Percentiles rank a stretch among this genome's conserved stretches.
phyloP scores from a whole-genome alignment of 768 basidiomycete species.

The Melanogaster broomeanus region DNA sequence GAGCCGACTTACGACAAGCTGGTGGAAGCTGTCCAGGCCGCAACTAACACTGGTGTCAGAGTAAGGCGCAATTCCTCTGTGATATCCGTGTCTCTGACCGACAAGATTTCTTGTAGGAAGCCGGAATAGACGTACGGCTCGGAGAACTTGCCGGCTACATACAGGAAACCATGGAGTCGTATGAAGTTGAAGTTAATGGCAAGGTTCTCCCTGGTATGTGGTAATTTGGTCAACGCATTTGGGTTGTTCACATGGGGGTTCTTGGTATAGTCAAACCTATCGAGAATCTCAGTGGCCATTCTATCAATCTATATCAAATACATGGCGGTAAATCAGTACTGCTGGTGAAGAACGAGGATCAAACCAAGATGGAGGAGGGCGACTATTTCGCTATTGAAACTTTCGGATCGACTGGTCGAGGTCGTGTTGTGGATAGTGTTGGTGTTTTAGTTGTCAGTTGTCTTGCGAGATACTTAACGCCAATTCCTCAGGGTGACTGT shows the following conservation, averaged over 20 bases:
- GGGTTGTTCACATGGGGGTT: not conserved
- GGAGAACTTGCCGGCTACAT: slow-evolving; percentile 91
- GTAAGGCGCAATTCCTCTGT: slow-evolving; percentile 41
- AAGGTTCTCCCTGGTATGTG: slow-evolving; percentile 74
- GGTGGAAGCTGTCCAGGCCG: slow-evolving; percentile 89
- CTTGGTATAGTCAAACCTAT: slow-evolving; percentile 80
- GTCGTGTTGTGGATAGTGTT: slow-evolving; percentile 82
- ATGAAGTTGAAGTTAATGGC: slow-evolving; percentile 91
- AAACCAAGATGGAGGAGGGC: slow-evolving; percentile 98
- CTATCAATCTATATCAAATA: slow-evolving; percentile 87
- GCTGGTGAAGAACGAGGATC: slow-evolving; percentile 86
- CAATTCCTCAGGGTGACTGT: slow-evolving; percentile 69
- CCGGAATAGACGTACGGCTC: slow-evolving; percentile 93
- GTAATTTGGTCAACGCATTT: not conserved
- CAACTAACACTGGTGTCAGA: slow-evolving; percentile 89
- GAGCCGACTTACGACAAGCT: slow-evolving; percentile 90
- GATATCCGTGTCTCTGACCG: not conserved
- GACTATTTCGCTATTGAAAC: slow-evolving; percentile 99
- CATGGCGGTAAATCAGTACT: slow-evolving; percentile 94
- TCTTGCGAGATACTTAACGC: slow-evolving; percentile 1
- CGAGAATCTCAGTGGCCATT: slow-evolving; percentile 91
- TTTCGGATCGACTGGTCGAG: slow-evolving; percentile 95
- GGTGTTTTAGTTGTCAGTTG: slow-evolving; percentile 14
- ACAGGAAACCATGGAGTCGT: slow-evolving; percentile 99
- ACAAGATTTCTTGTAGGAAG: slow-evolving; percentile 57